Conservation (phyloP, 306 rosid species). For the Coriaria nepalensis region DNA sequence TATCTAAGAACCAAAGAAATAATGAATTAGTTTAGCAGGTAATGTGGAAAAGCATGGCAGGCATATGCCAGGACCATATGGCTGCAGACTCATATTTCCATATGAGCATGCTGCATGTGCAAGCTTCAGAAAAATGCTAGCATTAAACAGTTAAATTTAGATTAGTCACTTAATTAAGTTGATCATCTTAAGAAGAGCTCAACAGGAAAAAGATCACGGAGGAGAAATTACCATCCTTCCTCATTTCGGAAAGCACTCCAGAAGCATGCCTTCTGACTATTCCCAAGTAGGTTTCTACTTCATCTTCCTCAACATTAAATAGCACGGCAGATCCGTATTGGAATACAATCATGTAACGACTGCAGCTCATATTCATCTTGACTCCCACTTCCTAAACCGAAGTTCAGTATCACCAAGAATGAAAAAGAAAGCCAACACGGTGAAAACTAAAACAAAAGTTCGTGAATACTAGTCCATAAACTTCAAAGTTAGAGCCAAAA, state of each 20-base stretch:
- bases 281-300: slow-evolving; percentile 56
- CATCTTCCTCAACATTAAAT: slow-evolving; percentile 84
- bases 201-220: neutral
- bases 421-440: neutral
- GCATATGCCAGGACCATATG: too few relatives aligned
- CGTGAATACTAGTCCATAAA: too few relatives aligned
- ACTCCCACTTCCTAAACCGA: slow-evolving; percentile 38
- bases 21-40: too few relatives aligned
- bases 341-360: slow-evolving; percentile 64
- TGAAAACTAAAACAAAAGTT: neutral
- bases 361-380: slow-evolving; percentile 28
- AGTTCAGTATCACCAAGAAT: slow-evolving; percentile 1
- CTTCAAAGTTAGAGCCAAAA: too few relatives aligned
- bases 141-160: too few relatives aligned
- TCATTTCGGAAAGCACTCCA: slow-evolving; percentile 76
- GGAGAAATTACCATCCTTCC: slow-evolving; percentile 62
- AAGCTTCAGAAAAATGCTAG: too few relatives aligned
- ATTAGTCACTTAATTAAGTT: neutral
- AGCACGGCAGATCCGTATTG: slow-evolving; percentile 91
- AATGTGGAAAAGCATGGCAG: too few relatives aligned
- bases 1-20: neutral
- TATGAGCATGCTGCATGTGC: too few relatives aligned
- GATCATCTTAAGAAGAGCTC: neutral
- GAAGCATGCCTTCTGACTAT: slow-evolving; percentile 75
- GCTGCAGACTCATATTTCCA: too few relatives aligned